phyloP scores from a whole-genome alignment of 768 basidiomycete genomes.

The Leccinum incarnatum region DNA sequence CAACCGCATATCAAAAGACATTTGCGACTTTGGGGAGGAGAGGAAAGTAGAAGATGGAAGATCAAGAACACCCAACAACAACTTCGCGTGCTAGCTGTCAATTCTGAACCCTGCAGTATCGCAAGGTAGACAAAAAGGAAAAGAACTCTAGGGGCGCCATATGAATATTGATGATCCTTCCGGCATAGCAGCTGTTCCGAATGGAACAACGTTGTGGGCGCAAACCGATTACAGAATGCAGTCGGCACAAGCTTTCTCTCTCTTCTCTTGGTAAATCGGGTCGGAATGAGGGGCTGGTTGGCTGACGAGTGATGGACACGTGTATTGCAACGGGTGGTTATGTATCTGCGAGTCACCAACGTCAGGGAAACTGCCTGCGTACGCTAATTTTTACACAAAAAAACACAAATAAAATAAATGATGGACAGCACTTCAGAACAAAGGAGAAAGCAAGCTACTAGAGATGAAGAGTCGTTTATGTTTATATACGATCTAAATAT shows the following conservation, averaged over 20 bases:
- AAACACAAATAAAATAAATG: neutral
- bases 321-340: neutral
- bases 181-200: conserved; percentile 11
- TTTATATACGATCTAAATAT: conserved; percentile 19
- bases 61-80: neutral
- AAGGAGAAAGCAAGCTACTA: conserved; percentile 1
- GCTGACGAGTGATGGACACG: conserved; percentile 6
- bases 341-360: neutral
- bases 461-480: neutral
- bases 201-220: conserved; percentile 3
- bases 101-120: neutral
- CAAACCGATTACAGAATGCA: conserved; percentile 8
- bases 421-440: neutral
- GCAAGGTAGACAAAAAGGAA: neutral
- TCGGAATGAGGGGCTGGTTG: neutral
- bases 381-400: neutral
- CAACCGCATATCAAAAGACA: neutral
- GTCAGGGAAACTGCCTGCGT: neutral
- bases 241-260: neutral
- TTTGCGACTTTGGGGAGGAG: neutral
- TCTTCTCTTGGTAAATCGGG: neutral
- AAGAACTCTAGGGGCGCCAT: neutral
- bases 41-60: neutral
- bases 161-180: conserved; percentile 15
- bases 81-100: neutral